phyloP scores from a whole-genome alignment of 345 rosid species.

The Rhizophora mangle region DNA sequence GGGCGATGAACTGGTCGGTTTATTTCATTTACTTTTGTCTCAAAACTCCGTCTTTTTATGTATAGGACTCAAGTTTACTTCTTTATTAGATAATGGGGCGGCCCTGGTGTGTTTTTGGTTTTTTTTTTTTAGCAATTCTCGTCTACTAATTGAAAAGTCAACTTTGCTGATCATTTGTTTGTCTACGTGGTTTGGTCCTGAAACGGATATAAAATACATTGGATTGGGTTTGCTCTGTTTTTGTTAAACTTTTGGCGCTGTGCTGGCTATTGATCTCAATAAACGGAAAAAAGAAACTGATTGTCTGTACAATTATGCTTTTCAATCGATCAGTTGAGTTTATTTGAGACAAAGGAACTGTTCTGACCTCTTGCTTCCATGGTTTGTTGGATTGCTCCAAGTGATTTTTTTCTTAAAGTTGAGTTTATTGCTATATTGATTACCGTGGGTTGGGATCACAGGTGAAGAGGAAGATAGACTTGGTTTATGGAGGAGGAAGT shows the following conservation, averaged over 20 bases:
- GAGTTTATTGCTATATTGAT: not conserved
- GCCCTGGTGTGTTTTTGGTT: no score
- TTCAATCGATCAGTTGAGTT: not conserved
- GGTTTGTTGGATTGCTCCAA: not conserved
- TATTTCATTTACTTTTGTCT: constrained; percentile 4
- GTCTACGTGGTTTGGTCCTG: constrained; percentile 4
- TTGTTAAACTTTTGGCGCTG: not conserved
- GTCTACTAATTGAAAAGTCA: not conserved
- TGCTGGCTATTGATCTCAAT: not conserved
- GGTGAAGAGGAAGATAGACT: constrained; percentile 80
- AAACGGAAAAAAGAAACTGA: not conserved
- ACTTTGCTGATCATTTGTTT: constrained; percentile 4
- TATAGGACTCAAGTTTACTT: not conserved
- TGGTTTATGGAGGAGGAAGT: constrained; percentile 98
- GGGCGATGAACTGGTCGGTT: constrained; percentile 91
- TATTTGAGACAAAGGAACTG: not conserved
- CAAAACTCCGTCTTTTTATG: constrained; percentile 4
- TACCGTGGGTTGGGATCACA: constrained; percentile 28
- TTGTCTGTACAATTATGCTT: not conserved
- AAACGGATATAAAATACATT: constrained; percentile 11
- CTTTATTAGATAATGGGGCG: not conserved
- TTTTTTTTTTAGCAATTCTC: not conserved
- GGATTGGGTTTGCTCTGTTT: constrained; percentile 18
- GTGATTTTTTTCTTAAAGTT: not conserved
- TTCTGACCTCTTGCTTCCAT: not conserved